phyloP scores from a whole-genome alignment of 2,329 filamentous ascomycete species.

The Xylariaceae sp. region DNA sequence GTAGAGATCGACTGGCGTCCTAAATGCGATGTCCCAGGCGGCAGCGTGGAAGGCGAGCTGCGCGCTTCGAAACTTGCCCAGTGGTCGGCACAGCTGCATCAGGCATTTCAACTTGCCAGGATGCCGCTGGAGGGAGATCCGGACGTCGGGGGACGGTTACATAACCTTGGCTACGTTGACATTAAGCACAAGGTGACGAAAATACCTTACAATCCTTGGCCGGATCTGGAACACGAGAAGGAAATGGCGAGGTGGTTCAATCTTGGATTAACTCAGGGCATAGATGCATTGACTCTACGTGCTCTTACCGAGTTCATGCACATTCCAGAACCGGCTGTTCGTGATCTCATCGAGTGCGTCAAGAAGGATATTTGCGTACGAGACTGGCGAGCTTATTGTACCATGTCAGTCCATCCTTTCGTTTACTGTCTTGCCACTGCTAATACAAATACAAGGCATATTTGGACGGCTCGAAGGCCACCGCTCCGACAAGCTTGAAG shows the following conservation, averaged over 20 bases:
- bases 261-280: conserved; percentile 67
- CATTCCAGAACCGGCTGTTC: conserved; percentile 58
- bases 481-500: conserved; percentile 26
- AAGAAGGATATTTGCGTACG: conserved; percentile 67
- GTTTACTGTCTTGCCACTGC: conserved; percentile 8
- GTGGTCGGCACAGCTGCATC: conserved; percentile 69
- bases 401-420: conserved; percentile 58
- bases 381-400: conserved; percentile 70
- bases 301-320: conserved; percentile 63
- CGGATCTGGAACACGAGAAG: conserved; percentile 59
- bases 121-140: conserved; percentile 62
- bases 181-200: conserved; percentile 68
- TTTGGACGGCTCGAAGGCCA: conserved; percentile 29
- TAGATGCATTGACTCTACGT: conserved; percentile 70
- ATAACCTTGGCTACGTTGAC: conserved; percentile 74
- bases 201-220: conserved; percentile 74
- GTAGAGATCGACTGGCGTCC: conserved; percentile 85
- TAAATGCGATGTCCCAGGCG: conserved; percentile 61
- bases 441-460: conserved; percentile 24
- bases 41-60: not conserved
- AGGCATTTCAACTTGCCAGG: conserved; percentile 63
- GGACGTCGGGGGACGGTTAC: conserved; percentile 58
- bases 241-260: conserved; percentile 82
- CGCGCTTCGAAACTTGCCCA: conserved; percentile 54
- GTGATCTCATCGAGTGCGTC: conserved; percentile 64